Evolutionary conservation across 2,329 filamentous ascomycete genomes (phyloP).

Genomic region (Mollisiaceae sp.): DNA sequence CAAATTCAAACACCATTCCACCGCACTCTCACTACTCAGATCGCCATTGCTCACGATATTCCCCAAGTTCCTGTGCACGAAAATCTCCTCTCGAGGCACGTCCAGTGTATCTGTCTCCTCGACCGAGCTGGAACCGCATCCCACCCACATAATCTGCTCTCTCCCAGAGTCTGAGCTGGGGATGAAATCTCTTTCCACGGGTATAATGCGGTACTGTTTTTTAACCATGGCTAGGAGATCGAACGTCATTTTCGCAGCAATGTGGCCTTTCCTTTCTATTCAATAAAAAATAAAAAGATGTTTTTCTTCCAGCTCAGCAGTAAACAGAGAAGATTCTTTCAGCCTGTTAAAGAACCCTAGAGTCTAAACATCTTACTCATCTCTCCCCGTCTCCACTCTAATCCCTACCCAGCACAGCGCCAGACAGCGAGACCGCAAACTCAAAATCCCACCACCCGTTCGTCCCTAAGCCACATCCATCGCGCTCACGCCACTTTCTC

Average conservation of each 20-base stretch:
- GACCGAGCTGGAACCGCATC: constrained; percentile 69
- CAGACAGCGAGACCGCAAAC: neutral
- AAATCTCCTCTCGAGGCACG: constrained; percentile 68
- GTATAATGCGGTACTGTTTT: constrained; percentile 18
- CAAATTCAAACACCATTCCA: constrained; percentile 67
- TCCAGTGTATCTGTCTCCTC: constrained; percentile 68
- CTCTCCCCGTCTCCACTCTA: neutral
- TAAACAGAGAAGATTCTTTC: neutral
- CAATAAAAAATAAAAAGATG: neutral
- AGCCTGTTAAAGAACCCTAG: neutral
- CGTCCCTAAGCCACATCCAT: neutral
- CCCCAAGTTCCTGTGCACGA: constrained; percentile 74
- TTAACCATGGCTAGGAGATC: constrained; percentile 15
- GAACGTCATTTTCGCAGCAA: constrained; percentile 10
- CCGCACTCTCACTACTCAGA: constrained; percentile 62
- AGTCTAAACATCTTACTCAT: neutral
- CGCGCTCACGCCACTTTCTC: constrained; percentile 1
- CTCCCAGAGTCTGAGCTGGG: constrained; percentile 17
- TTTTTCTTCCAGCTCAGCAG: neutral
- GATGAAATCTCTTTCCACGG: constrained; percentile 24
- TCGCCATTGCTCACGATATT: constrained; percentile 67
- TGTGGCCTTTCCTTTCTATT: neutral
- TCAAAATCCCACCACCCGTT: neutral
- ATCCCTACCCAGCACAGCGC: neutral
- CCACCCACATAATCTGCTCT: constrained; percentile 67